Percentiles rank a stretch among this genome's conserved stretches.
phyloP scores from a whole-genome alignment of 305 asterid genomes.

The Solanum hybrid region DNA sequence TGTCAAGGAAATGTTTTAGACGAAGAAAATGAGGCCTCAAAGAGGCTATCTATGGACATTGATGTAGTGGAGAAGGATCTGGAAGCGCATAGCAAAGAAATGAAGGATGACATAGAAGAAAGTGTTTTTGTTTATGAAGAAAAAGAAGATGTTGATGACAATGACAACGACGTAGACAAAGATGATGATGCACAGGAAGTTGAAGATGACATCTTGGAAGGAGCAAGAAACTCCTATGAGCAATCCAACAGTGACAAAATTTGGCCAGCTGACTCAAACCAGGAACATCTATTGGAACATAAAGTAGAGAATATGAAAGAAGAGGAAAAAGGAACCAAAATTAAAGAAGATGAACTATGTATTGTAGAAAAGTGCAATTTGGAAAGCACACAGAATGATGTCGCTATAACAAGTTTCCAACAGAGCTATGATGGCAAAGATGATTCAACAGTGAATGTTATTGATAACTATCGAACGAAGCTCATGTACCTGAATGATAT shows the following conservation, averaged over 20 bases:
- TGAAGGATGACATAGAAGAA: not conserved
- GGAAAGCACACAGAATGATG: not conserved
- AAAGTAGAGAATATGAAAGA: constrained; percentile 7
- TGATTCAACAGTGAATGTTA: constrained; percentile 3
- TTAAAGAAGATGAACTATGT: constrained; percentile 16
- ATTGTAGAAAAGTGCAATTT: not conserved
- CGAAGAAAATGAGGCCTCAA: not conserved
- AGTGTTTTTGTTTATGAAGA: not conserved
- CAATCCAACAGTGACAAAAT: constrained; percentile 31
- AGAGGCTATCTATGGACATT: too few species aligned
- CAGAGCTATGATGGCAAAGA: not conserved
- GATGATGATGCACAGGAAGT: not conserved
- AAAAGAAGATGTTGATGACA: constrained; percentile 14
- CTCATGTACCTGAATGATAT: constrained; percentile 13
- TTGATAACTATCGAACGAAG: constrained; percentile 16
- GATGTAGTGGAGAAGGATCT: too few species aligned
- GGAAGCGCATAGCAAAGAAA: too few species aligned
- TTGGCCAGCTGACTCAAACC: constrained; percentile 26
- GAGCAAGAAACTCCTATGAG: constrained; percentile 22
- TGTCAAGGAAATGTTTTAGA: not conserved
- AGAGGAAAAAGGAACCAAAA: constrained; percentile 21
- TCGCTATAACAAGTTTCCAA: not conserved
- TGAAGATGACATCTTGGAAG: constrained; percentile 23
- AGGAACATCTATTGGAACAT: not conserved
- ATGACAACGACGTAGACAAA: not conserved